These are phyloP conservation scores for Entophlyctis helioformis DNA, from an alignment of 192 early-diverging fungal genomes.

Conservation along the genomic window DNA sequence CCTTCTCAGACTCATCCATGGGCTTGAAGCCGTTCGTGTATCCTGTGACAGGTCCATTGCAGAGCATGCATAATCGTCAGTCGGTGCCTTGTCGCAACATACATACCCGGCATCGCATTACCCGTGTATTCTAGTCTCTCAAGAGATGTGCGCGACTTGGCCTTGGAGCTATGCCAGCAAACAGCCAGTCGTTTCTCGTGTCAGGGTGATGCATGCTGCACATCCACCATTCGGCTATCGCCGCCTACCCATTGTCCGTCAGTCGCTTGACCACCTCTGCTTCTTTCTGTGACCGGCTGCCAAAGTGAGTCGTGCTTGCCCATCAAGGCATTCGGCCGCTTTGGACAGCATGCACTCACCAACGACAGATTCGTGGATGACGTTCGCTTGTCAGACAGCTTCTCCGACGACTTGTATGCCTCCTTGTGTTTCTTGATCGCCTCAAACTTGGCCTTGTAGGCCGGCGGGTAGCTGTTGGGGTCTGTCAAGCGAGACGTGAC, in stretches of 20 bases:
- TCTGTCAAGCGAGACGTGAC: conserved; percentile 15
- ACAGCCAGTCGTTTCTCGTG: too few relatives aligned
- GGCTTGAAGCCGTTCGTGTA: conserved; percentile 6
- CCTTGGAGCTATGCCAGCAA: too few relatives aligned
- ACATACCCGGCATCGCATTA: too few relatives aligned
- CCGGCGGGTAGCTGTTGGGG: conserved; percentile 9
- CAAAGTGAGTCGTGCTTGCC: neutral
- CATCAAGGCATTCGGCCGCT: neutral
- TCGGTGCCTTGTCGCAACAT: too few relatives aligned
- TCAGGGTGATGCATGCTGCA: too few relatives aligned
- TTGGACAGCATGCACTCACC: neutral
- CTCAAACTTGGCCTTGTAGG: conserved; percentile 13
- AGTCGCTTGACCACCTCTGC: neutral
- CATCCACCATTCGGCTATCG: too few relatives aligned
- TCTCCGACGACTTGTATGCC: neutral
- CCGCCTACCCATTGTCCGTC: too few relatives aligned
- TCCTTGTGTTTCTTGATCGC: conserved; percentile 5
- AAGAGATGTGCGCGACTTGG: too few relatives aligned
- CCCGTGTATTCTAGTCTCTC: too few relatives aligned
- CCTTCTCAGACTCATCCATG: conserved; percentile 2
- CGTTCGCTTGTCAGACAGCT: neutral
- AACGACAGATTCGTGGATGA: neutral
- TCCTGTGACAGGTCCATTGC: conserved; percentile 2
- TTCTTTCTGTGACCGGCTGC: neutral
- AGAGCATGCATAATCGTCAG: too few relatives aligned